Base-by-base conservation (phyloP, 2,329 filamentous ascomycete genomes). In the Diaporthe sp. region DNA sequence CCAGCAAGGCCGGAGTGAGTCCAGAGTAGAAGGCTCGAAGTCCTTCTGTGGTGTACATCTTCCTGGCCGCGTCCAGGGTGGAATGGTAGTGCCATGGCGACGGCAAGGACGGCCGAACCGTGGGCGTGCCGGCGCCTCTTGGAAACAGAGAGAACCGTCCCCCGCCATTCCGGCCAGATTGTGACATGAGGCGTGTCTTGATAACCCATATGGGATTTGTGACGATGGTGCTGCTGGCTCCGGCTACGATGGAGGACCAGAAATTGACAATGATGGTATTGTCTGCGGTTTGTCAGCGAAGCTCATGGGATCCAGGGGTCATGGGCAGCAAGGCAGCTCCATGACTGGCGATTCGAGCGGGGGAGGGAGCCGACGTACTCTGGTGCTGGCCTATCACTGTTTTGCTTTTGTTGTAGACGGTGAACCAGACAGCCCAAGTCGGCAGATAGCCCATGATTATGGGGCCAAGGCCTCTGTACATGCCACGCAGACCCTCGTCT, bases 151-250 rank as follows among this genome's bases (percentile, higher is more conserved):
- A 86, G 78, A 86, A 85, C 22, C 84, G 87, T 81, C 82, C 87
- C 82, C 85, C 87, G 83, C 82, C 85, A 82, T 84, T 87, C 77
- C 81, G 78, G 51, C 78, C 89, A 82, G 81, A 94, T 86, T 98
- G 97, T 51, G 97, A 98, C 97, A 98, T 98, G 80, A 99, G 90
- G 79, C 97, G 91, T 67, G 97, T 99, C 86, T 99, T 99, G 87
- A 99, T 98, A 51, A 99, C 97, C 97, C 97, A 99, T 77, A 99
- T 99, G 0, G 97, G 97, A 84, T 98, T 99, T 34, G 97, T 99
- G 77, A 93, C 94, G 78, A 98, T 90, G 5, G 97, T 99, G 79
- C 96, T 98, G 86, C 94, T 98, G 77, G 92, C 95, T 72, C 97
- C 97, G 34, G 96, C 97, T 74, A 95, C 90, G 76, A 99, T 91